Conservation (phyloP, 2,329 filamentous ascomycete genomes). For the Paradendryphiella salina region DNA sequence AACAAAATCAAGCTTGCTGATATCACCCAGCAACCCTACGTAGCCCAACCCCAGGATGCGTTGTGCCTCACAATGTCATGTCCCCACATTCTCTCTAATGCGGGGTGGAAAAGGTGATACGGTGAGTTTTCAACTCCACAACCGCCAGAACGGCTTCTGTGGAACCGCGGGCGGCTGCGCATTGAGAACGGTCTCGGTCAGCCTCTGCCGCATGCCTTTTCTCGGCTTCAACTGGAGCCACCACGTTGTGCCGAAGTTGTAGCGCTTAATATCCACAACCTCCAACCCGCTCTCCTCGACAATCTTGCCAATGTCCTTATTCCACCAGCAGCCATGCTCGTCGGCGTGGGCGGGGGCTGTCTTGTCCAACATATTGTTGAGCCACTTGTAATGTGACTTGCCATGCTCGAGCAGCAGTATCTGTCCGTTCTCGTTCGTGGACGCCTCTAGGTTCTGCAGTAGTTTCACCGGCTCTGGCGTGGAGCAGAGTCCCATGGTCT, state of each 20-base stretch:
- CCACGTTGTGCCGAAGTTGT: slow-evolving; percentile 56
- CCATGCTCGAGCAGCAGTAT: slow-evolving; percentile 57
- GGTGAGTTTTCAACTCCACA: slow-evolving; percentile 38
- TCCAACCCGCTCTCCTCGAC: slow-evolving; percentile 54
- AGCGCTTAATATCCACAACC: slow-evolving; percentile 51
- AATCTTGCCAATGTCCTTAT: slow-evolving; percentile 56
- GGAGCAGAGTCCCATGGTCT: slow-evolving; percentile 58
- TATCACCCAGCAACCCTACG: background rate
- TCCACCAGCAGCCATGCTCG: slow-evolving; percentile 57
- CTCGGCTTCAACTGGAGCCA: slow-evolving; percentile 53
- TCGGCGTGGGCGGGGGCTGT: slow-evolving; percentile 54
- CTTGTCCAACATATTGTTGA: slow-evolving; percentile 53
- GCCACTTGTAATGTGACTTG: slow-evolving; percentile 53
- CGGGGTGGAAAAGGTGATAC: slow-evolving; percentile 18
- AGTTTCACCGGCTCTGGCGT: slow-evolving; percentile 51
- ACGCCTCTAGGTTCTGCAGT: slow-evolving; percentile 51
- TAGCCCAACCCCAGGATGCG: background rate
- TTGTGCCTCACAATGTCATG: slow-evolving; percentile 10
- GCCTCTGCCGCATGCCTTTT: slow-evolving; percentile 33
- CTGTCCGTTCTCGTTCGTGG: slow-evolving; percentile 49
- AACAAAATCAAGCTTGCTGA: slow-evolving; percentile 1
- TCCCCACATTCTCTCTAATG: slow-evolving; percentile 8
- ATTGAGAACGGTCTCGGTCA: slow-evolving; percentile 11
- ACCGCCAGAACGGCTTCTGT: slow-evolving; percentile 41
- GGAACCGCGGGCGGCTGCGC: slow-evolving; percentile 24